A percentile compares a stretch with the other conserved stretches of the same genome.
Conservation (phyloP, 106 monocot species). For the Platanthera zijinensis region DNA sequence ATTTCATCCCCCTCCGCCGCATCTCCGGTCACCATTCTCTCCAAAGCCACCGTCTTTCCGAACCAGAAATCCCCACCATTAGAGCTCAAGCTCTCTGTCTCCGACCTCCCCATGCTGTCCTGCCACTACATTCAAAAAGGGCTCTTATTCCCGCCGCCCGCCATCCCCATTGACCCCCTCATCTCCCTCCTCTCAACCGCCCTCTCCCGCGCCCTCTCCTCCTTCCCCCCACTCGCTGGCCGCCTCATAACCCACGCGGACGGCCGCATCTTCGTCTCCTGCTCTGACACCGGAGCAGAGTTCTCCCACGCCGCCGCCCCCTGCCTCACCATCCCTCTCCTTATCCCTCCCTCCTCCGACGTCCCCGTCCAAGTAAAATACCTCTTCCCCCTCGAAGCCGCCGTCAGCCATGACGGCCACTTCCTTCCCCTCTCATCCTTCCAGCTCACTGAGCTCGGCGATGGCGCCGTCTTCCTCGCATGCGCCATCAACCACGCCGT, state of each 20-base stretch:
- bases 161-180: constrained; percentile 16
- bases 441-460: constrained; percentile 35
- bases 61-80: constrained; percentile 22
- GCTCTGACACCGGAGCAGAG: constrained; percentile 55
- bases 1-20: constrained; percentile 1
- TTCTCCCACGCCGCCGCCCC: constrained; percentile 42
- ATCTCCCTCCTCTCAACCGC: constrained; percentile 38
- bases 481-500: constrained; percentile 46
- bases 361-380: constrained; percentile 20
- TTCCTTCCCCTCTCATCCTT: constrained; percentile 35
- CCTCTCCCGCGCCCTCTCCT: constrained; percentile 52
- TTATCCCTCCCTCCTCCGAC: constrained; percentile 17
- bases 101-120: constrained; percentile 90
- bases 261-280: constrained; percentile 39
- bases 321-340: constrained; percentile 10
- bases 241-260: constrained; percentile 42
- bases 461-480: constrained; percentile 38
- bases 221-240: constrained; percentile 68
- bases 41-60: constrained; percentile 43
- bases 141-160: constrained; percentile 58
- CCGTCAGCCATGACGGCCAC: constrained; percentile 70
- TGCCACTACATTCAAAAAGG: constrained; percentile 96
- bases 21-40: constrained; percentile 16
- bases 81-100: constrained; percentile 59
- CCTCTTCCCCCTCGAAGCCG: constrained; percentile 38